Percentiles rank a stretch among this genome's conserved stretches.
Conservation (phyloP, 2,329 filamentous ascomycete species). For the Colletotrichum shisoi region DNA sequence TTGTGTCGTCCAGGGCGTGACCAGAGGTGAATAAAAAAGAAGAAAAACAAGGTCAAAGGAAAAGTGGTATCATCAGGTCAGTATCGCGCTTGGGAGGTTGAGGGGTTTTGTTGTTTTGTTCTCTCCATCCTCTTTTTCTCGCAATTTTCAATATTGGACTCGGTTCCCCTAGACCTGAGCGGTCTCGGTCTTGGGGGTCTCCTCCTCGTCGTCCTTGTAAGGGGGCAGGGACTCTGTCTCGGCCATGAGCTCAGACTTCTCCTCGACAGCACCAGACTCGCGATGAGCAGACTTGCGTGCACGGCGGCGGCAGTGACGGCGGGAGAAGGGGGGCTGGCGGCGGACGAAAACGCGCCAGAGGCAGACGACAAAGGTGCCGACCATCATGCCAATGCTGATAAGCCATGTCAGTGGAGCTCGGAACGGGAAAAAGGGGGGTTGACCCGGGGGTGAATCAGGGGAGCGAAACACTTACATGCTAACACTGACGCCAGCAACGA, state of each 20-base stretch:
- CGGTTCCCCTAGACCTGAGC: slow-evolving; percentile 21
- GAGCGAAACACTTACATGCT: slow-evolving; percentile 61
- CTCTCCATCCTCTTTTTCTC: neutral
- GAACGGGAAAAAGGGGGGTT: neutral
- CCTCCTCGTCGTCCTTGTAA: slow-evolving; percentile 44
- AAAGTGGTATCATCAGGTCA: slow-evolving; percentile 39
- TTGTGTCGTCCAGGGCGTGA: neutral
- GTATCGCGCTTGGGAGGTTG: slow-evolving; percentile 16
- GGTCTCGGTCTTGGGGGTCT: slow-evolving; percentile 18
- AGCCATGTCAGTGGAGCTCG: slow-evolving; percentile 44
- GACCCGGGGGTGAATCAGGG: neutral
- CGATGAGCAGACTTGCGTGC: slow-evolving; percentile 49
- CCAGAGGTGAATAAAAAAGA: slow-evolving; percentile 13
- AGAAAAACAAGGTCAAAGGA: slow-evolving; percentile 14
- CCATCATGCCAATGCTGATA: slow-evolving; percentile 67
- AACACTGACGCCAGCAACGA: slow-evolving; percentile 72
- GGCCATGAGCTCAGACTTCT: slow-evolving; percentile 61
- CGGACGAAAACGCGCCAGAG: slow-evolving; percentile 63
- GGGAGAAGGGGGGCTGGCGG: slow-evolving; percentile 48
- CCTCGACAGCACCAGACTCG: slow-evolving; percentile 54
- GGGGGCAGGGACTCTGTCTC: slow-evolving; percentile 46
- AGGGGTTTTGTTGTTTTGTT: neutral
- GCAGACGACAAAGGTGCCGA: slow-evolving; percentile 69
- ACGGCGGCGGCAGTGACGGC: slow-evolving; percentile 46
- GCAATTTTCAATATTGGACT: neutral